Base-by-base conservation (phyloP, 805 yeast genomes). In the Schizosaccharomyces japonicus region DNA sequence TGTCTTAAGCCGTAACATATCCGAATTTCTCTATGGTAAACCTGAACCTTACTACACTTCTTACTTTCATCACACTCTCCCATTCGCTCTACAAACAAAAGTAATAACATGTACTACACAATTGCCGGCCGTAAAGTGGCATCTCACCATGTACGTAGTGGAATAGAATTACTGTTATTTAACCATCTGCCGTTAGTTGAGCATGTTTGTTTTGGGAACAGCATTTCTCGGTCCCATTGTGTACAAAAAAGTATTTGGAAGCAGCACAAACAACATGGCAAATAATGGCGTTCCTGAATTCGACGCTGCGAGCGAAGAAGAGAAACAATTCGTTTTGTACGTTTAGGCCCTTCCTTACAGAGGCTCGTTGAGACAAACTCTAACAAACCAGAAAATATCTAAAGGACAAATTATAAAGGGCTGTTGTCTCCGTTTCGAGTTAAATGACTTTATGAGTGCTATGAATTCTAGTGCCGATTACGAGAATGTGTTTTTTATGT, bases 71-170 rank as follows among this genome's bases (percentile, higher is more conserved):
- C n/a, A n/a, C n/a, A n/a, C n/a, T n/a, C n/a, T n/a, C n/a, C n/a
- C n/a, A n/a, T n/a, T n/a, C n/a, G n/a, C n/a, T n/a, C n/a, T n/a
- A n/a, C n/a, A n/a, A 19, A 21, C 23, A 21, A 19, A 36, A 5
- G 6, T n/a, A 10, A 8, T 21, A 36, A 19, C 27, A 19, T 27
- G 17, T 25, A 19, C 27, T 36, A 36, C 13, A 36, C 42, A 15
- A 36, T 36, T 19, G 42, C 42, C 25, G 42, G 42, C 23, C 42
- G 42, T 36, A 25, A 36, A 36, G 17, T 36, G 27, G 27, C 17
- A 36, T 13, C 25, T 21, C 28, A 36, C 27, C 42, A 36, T n/a
- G 42, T 36, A 15, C 27, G 42, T 36, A 15, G 17, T 36, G 15
- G n/a, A 19, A 19, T 11, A 36, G 15, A 6, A n/a, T 36, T 23